Conservation (phyloP, 2,329 filamentous ascomycete species). For the Escovopsis sp. region DNA sequence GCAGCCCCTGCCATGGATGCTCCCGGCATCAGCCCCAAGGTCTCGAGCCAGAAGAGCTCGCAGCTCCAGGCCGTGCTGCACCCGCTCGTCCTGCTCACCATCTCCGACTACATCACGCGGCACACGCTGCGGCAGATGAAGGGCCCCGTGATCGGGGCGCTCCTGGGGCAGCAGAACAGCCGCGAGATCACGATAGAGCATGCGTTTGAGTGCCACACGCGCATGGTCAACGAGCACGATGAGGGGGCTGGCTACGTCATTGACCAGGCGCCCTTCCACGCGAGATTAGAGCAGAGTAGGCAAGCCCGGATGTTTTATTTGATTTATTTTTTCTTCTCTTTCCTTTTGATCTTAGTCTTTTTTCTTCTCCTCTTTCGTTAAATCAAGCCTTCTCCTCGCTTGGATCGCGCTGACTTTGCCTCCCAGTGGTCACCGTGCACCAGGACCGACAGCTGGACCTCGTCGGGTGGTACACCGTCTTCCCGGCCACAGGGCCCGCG, state of each 20-base stretch:
- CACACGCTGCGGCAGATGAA: constrained; percentile 64
- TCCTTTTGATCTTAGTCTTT: too few relatives aligned
- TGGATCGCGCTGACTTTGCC: not conserved
- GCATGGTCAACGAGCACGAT: constrained; percentile 21
- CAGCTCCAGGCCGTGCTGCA: constrained; percentile 78
- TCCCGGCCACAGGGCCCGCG: constrained; percentile 58
- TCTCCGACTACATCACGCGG: constrained; percentile 91
- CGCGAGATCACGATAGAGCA: constrained; percentile 84
- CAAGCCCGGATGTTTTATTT: not conserved
- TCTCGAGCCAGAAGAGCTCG: constrained; percentile 51
- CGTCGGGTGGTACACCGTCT: constrained; percentile 83
- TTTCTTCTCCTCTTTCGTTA: not conserved
- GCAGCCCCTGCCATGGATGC: constrained; percentile 30
- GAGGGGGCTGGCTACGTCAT: constrained; percentile 44
- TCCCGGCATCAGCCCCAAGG: constrained; percentile 35
- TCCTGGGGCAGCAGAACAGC: constrained; percentile 86
- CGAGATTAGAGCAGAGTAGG: constrained; percentile 74
- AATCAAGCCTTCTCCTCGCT: too few relatives aligned
- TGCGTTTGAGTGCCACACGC: constrained; percentile 68
- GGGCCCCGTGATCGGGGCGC: constrained; percentile 68
- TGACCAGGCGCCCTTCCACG: constrained; percentile 56
- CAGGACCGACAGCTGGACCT: constrained; percentile 70
- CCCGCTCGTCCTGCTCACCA: constrained; percentile 85
- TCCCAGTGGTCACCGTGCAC: constrained; percentile 74
- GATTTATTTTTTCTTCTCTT: not conserved